Evolutionary conservation across 805 yeast species (phyloP), one percentile per base, ranked within the genome.

Genomic region (Lachancea dasiensis): DNA sequence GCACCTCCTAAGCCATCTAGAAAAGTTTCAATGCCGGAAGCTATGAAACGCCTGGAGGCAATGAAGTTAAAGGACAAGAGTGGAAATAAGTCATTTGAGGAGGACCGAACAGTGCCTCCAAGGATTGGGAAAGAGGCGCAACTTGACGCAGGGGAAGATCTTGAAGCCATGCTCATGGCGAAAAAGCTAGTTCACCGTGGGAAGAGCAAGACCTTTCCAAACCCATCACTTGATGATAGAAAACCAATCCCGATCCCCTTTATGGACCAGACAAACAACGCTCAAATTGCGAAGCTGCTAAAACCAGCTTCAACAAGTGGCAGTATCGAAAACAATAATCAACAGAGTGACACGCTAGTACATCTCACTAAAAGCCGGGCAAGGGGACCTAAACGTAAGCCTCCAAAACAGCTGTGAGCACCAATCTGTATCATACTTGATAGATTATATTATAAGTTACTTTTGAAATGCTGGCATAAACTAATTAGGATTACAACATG

Each of bases 361-460:
- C 67, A 61, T 32, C 41, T 50, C 8, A 64, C 54, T 26, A 64
- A 62, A 45, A 43, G 38, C 5, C 52, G 70, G 38, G 46, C 67
- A 6, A 55, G 55, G 14, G 69, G 68, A 1, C 70, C 68, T 15
- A 64, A 54, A 38, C 48, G 71, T 40, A 53, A 64, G 35, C 47
- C 59, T n/a, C 72, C 69, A 2, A 49, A 47, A 17, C 18, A n/a
- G 3, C 11, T 32, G 21, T 32, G 24, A 22, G 6, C 14, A 17
- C 27, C 7, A 32, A 3, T 14, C 11, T 15, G 13, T 6, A 10
- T 7, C 21, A 19, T 30, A 30, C 14, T 17, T 23, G 11, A 23
- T 23, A 23, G 11, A 23, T 23, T 11, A 23, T 11, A 9, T 23
- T 9, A 23, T 9, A 9, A 9, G 9, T 23, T 9, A n/a, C n/a